Percentiles rank a stretch among this genome's conserved stretches.
Evolutionary conservation across 2,329 filamentous ascomycete genomes (phyloP).

Genomic region (Neonectria hederae): DNA sequence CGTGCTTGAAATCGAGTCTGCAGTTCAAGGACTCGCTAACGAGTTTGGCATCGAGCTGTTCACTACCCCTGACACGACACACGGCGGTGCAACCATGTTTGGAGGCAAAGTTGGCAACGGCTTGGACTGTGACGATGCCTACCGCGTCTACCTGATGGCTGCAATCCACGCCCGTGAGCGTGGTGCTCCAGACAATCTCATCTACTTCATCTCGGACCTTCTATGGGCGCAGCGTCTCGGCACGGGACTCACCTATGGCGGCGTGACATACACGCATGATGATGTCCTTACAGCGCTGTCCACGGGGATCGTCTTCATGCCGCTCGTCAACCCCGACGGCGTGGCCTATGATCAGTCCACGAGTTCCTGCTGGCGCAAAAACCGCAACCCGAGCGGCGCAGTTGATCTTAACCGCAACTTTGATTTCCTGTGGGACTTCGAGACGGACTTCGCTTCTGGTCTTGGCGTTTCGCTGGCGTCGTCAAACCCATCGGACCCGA

Average conservation of each 20-base stretch:
- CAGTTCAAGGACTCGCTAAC: constrained; percentile 51
- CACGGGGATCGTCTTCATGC: constrained; percentile 61
- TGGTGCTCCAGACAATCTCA: constrained; percentile 61
- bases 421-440: constrained; percentile 54
- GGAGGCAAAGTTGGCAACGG: constrained; percentile 52
- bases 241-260: constrained; percentile 56
- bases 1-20: constrained; percentile 53
- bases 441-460: background rate
- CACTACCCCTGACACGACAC: constrained; percentile 53
- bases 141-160: constrained; percentile 60
- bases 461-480: background rate
- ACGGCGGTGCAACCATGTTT: constrained; percentile 50
- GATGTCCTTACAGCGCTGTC: constrained; percentile 60
- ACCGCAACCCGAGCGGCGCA: constrained; percentile 55
- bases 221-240: constrained; percentile 59
- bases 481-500: background rate
- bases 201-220: constrained; percentile 66
- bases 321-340: constrained; percentile 59
- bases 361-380: constrained; percentile 60
- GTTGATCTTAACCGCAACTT: constrained; percentile 62
- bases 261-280: constrained; percentile 58
- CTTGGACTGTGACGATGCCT: constrained; percentile 44
- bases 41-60: constrained; percentile 52
- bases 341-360: constrained; percentile 57
- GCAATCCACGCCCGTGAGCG: constrained; percentile 66